Evolutionary conservation across 2,329 filamentous ascomycete genomes (phyloP), one percentile per base, ranked within the genome.

Genomic region (Dactylellina parvicollis): DNA sequence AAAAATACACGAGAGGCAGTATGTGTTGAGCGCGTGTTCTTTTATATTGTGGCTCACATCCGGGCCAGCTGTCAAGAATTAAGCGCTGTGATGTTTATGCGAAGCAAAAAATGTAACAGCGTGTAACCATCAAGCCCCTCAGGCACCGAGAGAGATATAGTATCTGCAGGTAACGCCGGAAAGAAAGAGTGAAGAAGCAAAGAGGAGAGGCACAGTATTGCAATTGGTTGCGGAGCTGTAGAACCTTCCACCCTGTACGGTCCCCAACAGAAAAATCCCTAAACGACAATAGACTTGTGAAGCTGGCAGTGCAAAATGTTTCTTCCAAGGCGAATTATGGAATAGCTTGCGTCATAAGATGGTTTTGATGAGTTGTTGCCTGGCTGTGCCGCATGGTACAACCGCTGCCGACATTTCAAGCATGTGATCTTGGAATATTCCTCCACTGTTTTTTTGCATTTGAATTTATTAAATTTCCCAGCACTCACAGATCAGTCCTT

Each of bases 21-120:
- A n/a, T n/a, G n/a, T n/a, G n/a, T n/a, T n/a, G n/a, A n/a, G n/a
- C n/a, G n/a, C n/a, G n/a, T n/a, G n/a, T n/a, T n/a, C n/a, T n/a
- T n/a, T n/a, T n/a, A n/a, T n/a, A n/a, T n/a, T n/a, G 30, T 5
- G 5, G 30, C 30, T 34, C 12, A 12, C 5, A 34, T 5, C 30
- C 36, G 4, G n/a, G 10, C 2, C 20, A 7, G 40, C 4, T 44
- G 16, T 20, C 40, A 16, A 22, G 8, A 14, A 1, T 10, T 14
- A 61, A 50, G 57, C 57, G 57, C 57, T 24, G 50, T 16, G n/a
- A 8, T 24, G 34, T 50, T 61, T 34, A 50, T 61, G 57, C 44
- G n/a, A 61, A 42, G 8, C 44, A 42, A 1, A 40, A 18, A 4
- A 12, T 61, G 57, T 50, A 36, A 50, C 57, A 16, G 8, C 44